These are phyloP conservation scores for Pichia rugopelliculosa DNA, from an alignment of 805 yeast species.

Conservation along the genomic window DNA sequence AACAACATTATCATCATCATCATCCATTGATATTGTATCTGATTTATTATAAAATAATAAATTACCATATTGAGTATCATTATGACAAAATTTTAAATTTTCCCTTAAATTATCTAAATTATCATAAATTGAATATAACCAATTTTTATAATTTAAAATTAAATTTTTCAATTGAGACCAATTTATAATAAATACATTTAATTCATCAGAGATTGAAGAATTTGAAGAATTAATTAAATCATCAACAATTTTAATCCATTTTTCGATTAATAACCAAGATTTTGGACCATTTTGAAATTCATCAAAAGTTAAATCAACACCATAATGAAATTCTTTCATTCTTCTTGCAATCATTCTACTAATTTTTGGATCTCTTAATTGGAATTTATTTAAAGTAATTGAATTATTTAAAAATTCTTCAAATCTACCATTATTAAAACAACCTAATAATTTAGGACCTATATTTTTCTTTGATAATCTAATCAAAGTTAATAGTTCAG, in stretches of 20 bases:
- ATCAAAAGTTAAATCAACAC: slow-evolving; percentile 52
- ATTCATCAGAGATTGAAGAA: slow-evolving; percentile 29
- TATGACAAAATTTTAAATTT: slow-evolving; percentile 78
- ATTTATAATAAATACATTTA: slow-evolving; percentile 35
- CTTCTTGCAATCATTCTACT: slow-evolving; percentile 86
- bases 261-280: slow-evolving; percentile 60
- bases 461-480: slow-evolving; percentile 71
- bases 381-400: slow-evolving; percentile 61
- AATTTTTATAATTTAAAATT: slow-evolving; percentile 48
- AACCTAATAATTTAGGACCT: slow-evolving; percentile 85
- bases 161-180: slow-evolving; percentile 44
- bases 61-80: slow-evolving; percentile 96
- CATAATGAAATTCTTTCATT: slow-evolving; percentile 89
- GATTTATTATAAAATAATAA: slow-evolving; percentile 46
- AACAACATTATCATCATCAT: slow-evolving; percentile 21
- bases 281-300: slow-evolving; percentile 59
- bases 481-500: slow-evolving; percentile 64
- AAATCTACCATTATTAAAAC: slow-evolving; percentile 85
- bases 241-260: slow-evolving; percentile 56
- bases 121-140: slow-evolving; percentile 52
- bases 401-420: slow-evolving; percentile 90
- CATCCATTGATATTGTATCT: slow-evolving; percentile 22
- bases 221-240: slow-evolving; percentile 31
- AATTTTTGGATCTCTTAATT: slow-evolving; percentile 67
- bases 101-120: slow-evolving; percentile 32